These are phyloP conservation scores for Fragilariopsis cylindrus DNA, from an alignment of 108 stramenopile genomes.

Conservation along the genomic window DNA sequence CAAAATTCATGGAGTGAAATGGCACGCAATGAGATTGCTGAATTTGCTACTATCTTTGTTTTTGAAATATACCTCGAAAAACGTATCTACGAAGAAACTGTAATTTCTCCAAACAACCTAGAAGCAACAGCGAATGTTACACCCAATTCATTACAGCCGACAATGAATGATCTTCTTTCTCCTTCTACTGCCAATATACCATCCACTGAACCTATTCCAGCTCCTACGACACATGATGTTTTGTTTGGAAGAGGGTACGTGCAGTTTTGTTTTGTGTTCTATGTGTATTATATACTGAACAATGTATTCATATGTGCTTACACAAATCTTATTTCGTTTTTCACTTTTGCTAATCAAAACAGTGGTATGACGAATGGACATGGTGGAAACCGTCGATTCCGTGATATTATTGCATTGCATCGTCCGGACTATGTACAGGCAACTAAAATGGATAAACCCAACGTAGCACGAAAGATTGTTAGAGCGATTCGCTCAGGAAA, in stretches of 20 bases:
- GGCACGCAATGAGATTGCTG: constrained; percentile 26
- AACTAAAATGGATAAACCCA: constrained; percentile 75
- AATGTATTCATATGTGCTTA: not conserved
- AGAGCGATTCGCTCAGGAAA: constrained; percentile 58
- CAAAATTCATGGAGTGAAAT: constrained; percentile 35
- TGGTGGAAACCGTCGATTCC: constrained; percentile 74
- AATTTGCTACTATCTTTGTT: constrained; percentile 44
- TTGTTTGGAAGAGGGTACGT: constrained; percentile 26
- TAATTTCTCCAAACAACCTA: not conserved
- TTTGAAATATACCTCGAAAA: constrained; percentile 57
- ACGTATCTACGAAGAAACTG: constrained; percentile 27
- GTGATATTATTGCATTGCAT: constrained; percentile 72
- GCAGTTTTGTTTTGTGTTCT: not conserved
- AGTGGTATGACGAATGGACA: constrained; percentile 84
- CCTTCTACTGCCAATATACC: constrained; percentile 29
- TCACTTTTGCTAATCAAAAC: constrained; percentile 30
- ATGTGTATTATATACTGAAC: not conserved
- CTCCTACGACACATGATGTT: constrained; percentile 36
- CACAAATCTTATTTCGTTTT: constrained; percentile 30
- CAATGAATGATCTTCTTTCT: constrained; percentile 16
- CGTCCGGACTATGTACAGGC: constrained; percentile 74
- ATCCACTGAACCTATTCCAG: constrained; percentile 29
- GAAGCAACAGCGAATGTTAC: constrained; percentile 2
- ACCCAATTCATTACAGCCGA: constrained; percentile 16
- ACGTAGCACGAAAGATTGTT: constrained; percentile 75